These are phyloP conservation scores for Pinguiococcus pyrenoidosus DNA, from an alignment of 108 stramenopile genomes.

Conservation along the genomic window DNA sequence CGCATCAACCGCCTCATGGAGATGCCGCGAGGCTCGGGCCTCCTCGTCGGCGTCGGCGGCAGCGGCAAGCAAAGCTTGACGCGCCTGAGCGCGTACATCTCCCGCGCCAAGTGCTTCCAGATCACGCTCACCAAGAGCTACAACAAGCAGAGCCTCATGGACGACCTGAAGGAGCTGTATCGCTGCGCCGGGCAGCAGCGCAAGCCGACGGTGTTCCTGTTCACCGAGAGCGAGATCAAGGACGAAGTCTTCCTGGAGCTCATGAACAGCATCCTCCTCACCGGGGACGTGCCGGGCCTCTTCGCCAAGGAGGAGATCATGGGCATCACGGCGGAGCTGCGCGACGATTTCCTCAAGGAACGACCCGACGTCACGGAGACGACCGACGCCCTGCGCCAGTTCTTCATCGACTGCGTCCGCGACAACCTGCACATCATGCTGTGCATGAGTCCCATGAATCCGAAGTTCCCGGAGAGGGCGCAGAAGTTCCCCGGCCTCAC, in stretches of 20 bases:
- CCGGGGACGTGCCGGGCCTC: conserved; percentile 71
- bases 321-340: conserved; percentile 57
- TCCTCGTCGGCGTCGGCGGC: conserved; percentile 77
- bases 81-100: conserved; percentile 60
- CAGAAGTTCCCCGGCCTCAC: conserved; percentile 72
- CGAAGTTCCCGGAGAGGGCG: conserved; percentile 65
- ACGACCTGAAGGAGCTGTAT: conserved; percentile 67
- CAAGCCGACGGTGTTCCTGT: conserved; percentile 65
- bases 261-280: conserved; percentile 68
- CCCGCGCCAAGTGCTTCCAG: conserved; percentile 64
- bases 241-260: conserved; percentile 73
- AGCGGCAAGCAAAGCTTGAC: conserved; percentile 74
- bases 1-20: conserved; percentile 66
- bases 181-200: conserved; percentile 62
- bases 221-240: conserved; percentile 80
- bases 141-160: conserved; percentile 54
- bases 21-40: conserved; percentile 67
- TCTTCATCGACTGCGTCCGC: conserved; percentile 64
- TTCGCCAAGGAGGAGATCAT: conserved; percentile 87
- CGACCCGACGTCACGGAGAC: conserved; percentile 67
- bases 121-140: conserved; percentile 78
- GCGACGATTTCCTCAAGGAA: conserved; percentile 34
- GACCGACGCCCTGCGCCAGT: conserved; percentile 64
- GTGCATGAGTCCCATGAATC: conserved; percentile 83
- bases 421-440: conserved; percentile 75